These are phyloP conservation scores for Aphanocladium album DNA, from an alignment of 2,329 filamentous ascomycete species.

Conservation along the genomic window DNA sequence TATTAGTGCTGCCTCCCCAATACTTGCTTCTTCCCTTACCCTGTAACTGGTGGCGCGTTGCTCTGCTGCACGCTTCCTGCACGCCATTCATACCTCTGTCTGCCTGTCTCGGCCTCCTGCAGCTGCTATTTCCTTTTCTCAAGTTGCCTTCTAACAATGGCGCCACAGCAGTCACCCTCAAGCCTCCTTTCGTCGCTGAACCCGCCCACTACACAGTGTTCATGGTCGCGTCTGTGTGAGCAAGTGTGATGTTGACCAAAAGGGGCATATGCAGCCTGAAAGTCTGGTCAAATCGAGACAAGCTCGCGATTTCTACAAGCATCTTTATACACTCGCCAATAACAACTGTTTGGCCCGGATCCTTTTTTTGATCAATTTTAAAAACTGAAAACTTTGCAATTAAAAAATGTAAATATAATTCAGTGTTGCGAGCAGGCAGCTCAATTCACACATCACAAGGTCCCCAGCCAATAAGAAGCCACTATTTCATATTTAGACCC, in stretches of 20 bases:
- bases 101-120: not conserved
- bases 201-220: not conserved
- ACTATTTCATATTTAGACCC: too few relatives aligned
- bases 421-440: too few relatives aligned
- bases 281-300: too few relatives aligned
- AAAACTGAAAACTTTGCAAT: too few relatives aligned
- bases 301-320: too few relatives aligned
- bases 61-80: not conserved
- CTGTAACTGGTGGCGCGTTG: not conserved
- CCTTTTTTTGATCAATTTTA: too few relatives aligned
- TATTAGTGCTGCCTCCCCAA: not conserved
- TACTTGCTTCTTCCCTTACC: not conserved
- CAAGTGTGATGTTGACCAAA: not conserved
- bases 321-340: too few relatives aligned
- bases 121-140: not conserved
- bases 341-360: too few relatives aligned
- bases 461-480: too few relatives aligned
- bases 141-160: not conserved
- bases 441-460: too few relatives aligned
- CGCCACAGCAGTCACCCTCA: not conserved
- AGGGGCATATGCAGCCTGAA: too few relatives aligned
- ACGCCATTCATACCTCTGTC: not conserved
- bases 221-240: not conserved
- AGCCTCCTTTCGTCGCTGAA: not conserved
- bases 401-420: too few relatives aligned